Percentiles rank a stretch among this genome's conserved stretches.
Evolutionary conservation across 768 basidiomycete genomes (phyloP).

Genomic region (Hortiboletus campestris): DNA sequence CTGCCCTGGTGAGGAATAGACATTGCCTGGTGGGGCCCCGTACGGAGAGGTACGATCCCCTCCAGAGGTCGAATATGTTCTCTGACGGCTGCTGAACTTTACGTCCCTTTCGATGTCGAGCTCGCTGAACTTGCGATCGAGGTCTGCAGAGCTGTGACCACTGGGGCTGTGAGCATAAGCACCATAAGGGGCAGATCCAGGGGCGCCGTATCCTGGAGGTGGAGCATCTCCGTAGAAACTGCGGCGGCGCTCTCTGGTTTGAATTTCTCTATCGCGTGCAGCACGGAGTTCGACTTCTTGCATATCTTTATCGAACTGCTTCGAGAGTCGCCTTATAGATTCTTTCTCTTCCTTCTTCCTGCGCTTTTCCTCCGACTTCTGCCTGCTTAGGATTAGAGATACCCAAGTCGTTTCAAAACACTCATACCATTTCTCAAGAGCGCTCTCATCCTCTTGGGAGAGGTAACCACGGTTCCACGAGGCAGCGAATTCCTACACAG

Average conservation of each 20-base stretch:
- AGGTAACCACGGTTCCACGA: slow-evolving; percentile 50
- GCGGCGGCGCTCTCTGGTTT: slow-evolving; percentile 49
- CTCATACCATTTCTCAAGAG: slow-evolving; percentile 47
- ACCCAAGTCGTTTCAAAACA: background rate
- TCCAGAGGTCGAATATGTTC: slow-evolving; percentile 46
- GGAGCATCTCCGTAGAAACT: slow-evolving; percentile 46
- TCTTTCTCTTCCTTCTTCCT: slow-evolving; percentile 53
- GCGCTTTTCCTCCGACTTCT: slow-evolving; percentile 46
- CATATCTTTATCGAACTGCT: slow-evolving; percentile 41
- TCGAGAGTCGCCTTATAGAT: slow-evolving; percentile 38
- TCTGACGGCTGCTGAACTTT: slow-evolving; percentile 36
- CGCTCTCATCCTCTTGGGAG: slow-evolving; percentile 39
- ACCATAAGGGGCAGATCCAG: slow-evolving; percentile 24
- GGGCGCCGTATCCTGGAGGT: slow-evolving; percentile 27
- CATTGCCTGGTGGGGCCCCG: slow-evolving; percentile 5
- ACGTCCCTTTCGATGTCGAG: slow-evolving; percentile 34
- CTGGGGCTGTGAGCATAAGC: slow-evolving; percentile 28
- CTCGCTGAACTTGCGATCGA: slow-evolving; percentile 40
- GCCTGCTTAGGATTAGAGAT: slow-evolving; percentile 39
- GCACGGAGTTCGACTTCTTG: slow-evolving; percentile 54
- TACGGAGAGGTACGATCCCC: slow-evolving; percentile 29
- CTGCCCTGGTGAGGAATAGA: slow-evolving; percentile 31
- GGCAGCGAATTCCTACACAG: slow-evolving; percentile 53
- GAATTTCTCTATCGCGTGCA: slow-evolving; percentile 57
- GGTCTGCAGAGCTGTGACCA: slow-evolving; percentile 23